A percentile compares a stretch with the other conserved stretches of the same genome.
phyloP scores from a whole-genome alignment of 73 alveolate species.

The Symbiodinium pilosum region DNA sequence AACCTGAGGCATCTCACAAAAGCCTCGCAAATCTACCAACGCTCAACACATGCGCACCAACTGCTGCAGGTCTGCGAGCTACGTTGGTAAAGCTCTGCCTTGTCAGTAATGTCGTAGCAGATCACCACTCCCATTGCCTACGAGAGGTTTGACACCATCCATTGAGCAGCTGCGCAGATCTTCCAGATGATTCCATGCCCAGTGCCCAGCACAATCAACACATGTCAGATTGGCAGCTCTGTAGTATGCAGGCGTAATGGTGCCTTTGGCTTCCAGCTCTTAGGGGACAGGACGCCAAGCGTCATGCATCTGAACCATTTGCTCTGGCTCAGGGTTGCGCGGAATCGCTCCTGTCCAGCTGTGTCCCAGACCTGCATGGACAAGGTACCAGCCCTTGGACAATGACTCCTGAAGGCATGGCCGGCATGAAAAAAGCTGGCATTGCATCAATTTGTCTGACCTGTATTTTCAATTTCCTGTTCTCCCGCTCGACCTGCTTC shows the following conservation, averaged over 20 bases:
- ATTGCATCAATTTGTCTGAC: too few relatives aligned
- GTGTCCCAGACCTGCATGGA: slow-evolving; percentile 72
- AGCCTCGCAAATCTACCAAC: too few relatives aligned
- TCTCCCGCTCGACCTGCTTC: slow-evolving; percentile 82
- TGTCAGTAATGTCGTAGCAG: slow-evolving; percentile 94
- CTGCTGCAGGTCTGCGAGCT: too few relatives aligned
- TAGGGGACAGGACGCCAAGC: background rate
- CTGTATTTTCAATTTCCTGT: slow-evolving; percentile 70
- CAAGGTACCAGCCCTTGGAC: background rate
- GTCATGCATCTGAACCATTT: background rate
- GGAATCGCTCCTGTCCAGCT: slow-evolving; percentile 95
- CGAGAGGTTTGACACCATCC: background rate
- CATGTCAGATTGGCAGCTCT: slow-evolving; percentile 63
- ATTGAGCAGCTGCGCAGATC: background rate
- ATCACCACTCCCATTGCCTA: slow-evolving; percentile 92
- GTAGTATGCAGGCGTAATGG: slow-evolving; percentile 93
- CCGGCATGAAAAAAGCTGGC: too few relatives aligned
- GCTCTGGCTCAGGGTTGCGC: background rate
- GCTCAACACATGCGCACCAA: too few relatives aligned
- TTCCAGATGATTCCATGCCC: background rate
- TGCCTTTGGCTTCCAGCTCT: background rate
- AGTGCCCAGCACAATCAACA: background rate
- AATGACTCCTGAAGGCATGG: background rate
- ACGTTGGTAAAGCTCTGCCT: background rate
- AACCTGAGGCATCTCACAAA: too few relatives aligned